Base-by-base conservation (phyloP, 345 rosid genomes). In the Theobroma cacao region DNA sequence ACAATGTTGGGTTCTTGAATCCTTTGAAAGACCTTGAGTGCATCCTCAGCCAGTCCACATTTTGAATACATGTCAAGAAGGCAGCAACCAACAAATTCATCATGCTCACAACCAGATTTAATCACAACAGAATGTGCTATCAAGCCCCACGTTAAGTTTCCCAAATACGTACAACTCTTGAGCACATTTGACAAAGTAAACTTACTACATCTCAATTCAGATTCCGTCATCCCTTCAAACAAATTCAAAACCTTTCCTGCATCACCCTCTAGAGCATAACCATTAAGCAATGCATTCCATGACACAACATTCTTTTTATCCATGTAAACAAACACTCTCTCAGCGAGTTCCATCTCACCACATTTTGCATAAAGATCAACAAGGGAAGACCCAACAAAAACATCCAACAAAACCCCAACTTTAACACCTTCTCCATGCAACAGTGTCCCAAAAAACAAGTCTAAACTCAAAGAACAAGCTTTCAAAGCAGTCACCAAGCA, bases 21-120 rank as follows among this genome's bases (percentile, higher is more conserved):
- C 75, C 43, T 75, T 18, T 15, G 56, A 52, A 89, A 86, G 22
- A 82, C 89, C 77, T 82, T 82, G 14, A 85, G 53, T 26, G 89
- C 89, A 58, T 86, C 86, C 56, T 66, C 69, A 14, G 60, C 67
- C 68, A 68, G 59, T 60, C 88, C 87, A 47, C 85, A 89, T 78
- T 86, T 89, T 43, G 88, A 87, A 75, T 87, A 87, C 84, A 86
- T 80, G 79, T 85, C 84, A 84, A 86, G 75, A 75, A 89, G 86
- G 50, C 75, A 56, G 53, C 88, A 89, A 69, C 87, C 77, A 13
- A 85, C 66, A 81, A 83, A 72, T 68, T 82, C 80, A 83, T 85
- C 88, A 75, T 78, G 58, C 65, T 79, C 87, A 58, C 67, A 74
- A 48, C 87, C 88, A 59, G 76, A 77, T 59, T 76, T 87, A 53